These are phyloP conservation scores for Mycosphaerella arachidis DNA, from an alignment of 2,329 filamentous ascomycete genomes.

Conservation along the genomic window DNA sequence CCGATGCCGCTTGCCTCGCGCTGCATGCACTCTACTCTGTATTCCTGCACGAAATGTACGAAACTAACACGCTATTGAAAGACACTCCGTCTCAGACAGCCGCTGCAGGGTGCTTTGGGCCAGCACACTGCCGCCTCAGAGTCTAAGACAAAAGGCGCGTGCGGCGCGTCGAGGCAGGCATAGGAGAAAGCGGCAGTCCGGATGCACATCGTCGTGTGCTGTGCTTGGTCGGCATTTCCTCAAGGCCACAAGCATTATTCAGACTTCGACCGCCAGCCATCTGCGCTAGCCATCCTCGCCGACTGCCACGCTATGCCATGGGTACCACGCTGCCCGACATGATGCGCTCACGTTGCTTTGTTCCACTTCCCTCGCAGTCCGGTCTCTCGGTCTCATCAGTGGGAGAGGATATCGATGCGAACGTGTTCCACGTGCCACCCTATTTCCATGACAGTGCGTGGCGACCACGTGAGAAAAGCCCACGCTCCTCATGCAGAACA, in stretches of 20 bases:
- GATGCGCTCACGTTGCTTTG: constrained; percentile 16
- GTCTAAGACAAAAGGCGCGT: neutral
- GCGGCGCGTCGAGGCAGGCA: too few species aligned
- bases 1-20: neutral
- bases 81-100: neutral
- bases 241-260: constrained; percentile 11
- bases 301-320: constrained; percentile 7
- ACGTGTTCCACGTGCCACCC: too few species aligned
- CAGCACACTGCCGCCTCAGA: too few species aligned
- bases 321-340: constrained; percentile 14
- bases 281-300: constrained; percentile 12
- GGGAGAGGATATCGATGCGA: constrained; percentile 7
- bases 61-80: neutral
- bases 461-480: constrained; percentile 4
- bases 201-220: constrained; percentile 5
- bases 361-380: constrained; percentile 13
- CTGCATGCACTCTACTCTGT: neutral
- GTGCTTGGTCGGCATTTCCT: constrained; percentile 13
- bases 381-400: constrained; percentile 5
- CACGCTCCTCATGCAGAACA: neutral
- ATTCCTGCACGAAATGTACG: neutral
- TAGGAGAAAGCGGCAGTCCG: neutral
- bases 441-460: neutral
- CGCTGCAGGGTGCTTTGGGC: neutral
- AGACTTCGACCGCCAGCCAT: constrained; percentile 2